phyloP scores from a whole-genome alignment of 345 rosid species.

The Eutrema heterophyllum region DNA sequence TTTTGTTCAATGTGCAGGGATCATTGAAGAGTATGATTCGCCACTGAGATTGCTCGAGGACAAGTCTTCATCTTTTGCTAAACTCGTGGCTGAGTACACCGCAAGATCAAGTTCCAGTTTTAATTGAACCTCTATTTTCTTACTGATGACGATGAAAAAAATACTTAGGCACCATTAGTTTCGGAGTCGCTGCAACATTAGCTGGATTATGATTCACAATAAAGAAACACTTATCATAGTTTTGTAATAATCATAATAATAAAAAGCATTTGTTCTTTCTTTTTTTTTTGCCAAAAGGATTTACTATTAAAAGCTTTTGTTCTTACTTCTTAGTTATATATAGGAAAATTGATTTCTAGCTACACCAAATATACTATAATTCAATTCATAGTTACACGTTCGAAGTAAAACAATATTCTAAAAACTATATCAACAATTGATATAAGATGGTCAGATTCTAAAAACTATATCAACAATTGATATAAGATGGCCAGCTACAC shows the following conservation, averaged over 20 bases:
- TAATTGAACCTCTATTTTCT: neutral
- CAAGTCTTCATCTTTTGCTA: constrained; percentile 66
- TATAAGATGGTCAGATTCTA: no score
- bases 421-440: no score
- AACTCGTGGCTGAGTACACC: constrained; percentile 72
- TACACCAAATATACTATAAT: no score
- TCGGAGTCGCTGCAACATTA: neutral
- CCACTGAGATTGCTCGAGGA: constrained; percentile 54
- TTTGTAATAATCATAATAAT: neutral
- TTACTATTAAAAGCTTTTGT: no score
- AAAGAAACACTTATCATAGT: neutral
- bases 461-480: no score
- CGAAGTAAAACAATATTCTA: no score
- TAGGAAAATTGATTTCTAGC: no score
- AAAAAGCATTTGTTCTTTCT: no score
- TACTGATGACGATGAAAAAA: constrained; percentile 22
- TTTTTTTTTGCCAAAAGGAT: no score
- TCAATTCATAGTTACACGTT: no score
- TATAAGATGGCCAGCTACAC: no score
- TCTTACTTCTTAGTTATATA: neutral
- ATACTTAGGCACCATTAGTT: neutral
- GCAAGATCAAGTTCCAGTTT: constrained; percentile 52
- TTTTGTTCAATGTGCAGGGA: constrained; percentile 39
- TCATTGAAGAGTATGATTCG: constrained; percentile 62
- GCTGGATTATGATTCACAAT: neutral